Evolutionary conservation across 768 basidiomycete species (phyloP).

Genomic region (Naganishia randhawae): DNA sequence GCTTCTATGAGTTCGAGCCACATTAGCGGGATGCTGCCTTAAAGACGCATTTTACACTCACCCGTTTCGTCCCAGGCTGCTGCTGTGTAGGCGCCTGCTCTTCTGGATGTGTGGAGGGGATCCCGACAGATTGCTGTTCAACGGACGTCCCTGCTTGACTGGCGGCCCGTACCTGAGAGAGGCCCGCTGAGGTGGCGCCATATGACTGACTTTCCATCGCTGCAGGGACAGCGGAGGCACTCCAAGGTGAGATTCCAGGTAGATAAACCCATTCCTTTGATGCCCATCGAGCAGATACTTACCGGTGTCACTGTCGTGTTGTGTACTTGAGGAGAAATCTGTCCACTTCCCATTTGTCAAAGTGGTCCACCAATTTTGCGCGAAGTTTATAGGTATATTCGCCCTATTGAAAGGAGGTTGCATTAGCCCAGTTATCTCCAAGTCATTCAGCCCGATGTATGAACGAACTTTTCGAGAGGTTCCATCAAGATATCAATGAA

Average conservation of each 20-base stretch:
- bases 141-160: background rate
- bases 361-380: constrained; percentile 20
- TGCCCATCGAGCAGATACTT: background rate
- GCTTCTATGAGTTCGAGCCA: background rate
- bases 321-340: background rate
- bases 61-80: background rate
- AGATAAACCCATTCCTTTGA: background rate
- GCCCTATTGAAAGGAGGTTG: background rate
- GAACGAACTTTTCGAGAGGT: constrained; percentile 10
- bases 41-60: background rate
- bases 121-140: constrained; percentile 6
- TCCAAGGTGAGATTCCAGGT: background rate
- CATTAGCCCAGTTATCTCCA: background rate
- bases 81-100: constrained; percentile 6
- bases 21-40: background rate
- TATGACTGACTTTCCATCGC: constrained; percentile 2
- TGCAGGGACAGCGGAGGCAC: background rate
- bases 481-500: constrained; percentile 6
- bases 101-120: constrained; percentile 31
- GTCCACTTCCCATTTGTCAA: constrained; percentile 18
- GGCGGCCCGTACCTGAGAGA: background rate
- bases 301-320: background rate
- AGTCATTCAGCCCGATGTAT: background rate
- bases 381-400: constrained; percentile 17
- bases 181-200: background rate